A percentile compares a stretch with the other conserved stretches of the same genome.
Conservation (phyloP, 768 basidiomycete genomes). For the Coprinopsis strossmayeri region DNA sequence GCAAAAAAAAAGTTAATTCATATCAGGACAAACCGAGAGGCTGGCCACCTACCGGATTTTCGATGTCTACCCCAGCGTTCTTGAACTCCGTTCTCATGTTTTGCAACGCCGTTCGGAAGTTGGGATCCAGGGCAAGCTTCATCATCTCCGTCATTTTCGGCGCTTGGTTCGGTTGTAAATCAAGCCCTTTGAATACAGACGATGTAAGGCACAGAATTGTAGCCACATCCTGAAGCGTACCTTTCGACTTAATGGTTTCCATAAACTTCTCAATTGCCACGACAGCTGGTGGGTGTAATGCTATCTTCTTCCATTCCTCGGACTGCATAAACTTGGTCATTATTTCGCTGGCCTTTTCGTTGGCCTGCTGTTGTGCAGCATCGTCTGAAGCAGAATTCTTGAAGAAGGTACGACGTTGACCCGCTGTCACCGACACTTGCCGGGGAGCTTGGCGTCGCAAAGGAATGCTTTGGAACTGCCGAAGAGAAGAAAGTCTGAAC, state of each 20-base stretch:
- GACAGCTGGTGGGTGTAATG: constrained; percentile 43
- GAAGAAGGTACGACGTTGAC: constrained; percentile 5
- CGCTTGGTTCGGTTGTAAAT: constrained; percentile 32
- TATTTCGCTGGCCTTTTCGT: constrained; percentile 2
- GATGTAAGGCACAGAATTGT: neutral
- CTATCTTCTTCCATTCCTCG: constrained; percentile 30
- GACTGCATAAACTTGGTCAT: constrained; percentile 4
- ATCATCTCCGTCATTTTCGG: constrained; percentile 50
- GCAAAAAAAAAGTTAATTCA: no score
- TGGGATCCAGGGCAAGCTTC: constrained; percentile 43
- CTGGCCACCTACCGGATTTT: constrained; percentile 47
- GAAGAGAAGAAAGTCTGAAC: neutral
- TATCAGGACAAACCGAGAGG: no score
- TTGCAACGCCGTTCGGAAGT: constrained; percentile 43
- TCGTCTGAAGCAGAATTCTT: neutral
- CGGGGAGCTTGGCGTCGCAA: neutral
- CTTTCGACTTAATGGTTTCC: constrained; percentile 40
- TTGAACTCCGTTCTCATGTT: constrained; percentile 42
- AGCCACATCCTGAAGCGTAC: constrained; percentile 16
- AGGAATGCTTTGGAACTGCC: neutral
- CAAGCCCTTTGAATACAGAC: constrained; percentile 33
- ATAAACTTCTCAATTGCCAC: constrained; percentile 40
- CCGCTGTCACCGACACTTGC: neutral
- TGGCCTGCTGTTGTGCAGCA: neutral
- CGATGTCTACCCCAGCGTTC: constrained; percentile 55